Evolutionary conservation across 768 basidiomycete genomes (phyloP).

Genomic region (Ephemerocybe angulata): DNA sequence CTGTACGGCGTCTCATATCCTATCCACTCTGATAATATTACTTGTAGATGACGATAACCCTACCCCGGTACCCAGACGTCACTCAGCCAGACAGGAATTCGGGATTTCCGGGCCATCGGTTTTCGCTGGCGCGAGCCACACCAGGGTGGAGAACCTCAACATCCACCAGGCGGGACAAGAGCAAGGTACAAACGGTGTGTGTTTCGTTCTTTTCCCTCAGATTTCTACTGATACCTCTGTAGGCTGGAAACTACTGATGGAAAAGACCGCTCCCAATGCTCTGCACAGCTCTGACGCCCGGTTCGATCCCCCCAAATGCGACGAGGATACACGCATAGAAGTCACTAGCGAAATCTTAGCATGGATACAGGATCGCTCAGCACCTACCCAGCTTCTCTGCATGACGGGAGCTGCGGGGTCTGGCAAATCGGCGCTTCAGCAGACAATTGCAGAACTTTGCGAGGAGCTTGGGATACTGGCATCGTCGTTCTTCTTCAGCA

Average conservation of each 20-base stretch:
- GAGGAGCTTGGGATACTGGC: conserved; percentile 1
- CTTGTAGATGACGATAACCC: no score
- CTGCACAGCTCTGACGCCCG: conserved; percentile 4
- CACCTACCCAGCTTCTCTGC: not conserved
- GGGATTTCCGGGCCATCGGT: no score
- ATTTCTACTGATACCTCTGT: no score
- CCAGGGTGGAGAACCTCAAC: no score
- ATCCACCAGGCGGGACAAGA: no score
- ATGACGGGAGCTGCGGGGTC: not conserved
- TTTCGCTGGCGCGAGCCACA: no score
- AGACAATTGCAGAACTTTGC: conserved; percentile 1
- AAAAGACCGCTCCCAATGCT: not conserved
- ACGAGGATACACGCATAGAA: conserved; percentile 5
- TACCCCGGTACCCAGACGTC: no score
- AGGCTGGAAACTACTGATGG: not conserved
- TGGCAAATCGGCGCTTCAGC: conserved; percentile 1
- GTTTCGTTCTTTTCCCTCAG: no score
- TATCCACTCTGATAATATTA: no score
- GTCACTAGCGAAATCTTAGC: not conserved
- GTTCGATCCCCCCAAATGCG: conserved; percentile 5
- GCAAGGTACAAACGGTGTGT: no score
- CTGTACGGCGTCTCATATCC: no score
- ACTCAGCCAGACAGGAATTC: no score
- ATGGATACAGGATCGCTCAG: not conserved
- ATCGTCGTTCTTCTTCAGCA: conserved; percentile 12